Percentiles rank a stretch among this genome's conserved stretches.
Evolutionary conservation across 805 yeast genomes (phyloP).

Genomic region (Cyberlindnera petersonii): DNA sequence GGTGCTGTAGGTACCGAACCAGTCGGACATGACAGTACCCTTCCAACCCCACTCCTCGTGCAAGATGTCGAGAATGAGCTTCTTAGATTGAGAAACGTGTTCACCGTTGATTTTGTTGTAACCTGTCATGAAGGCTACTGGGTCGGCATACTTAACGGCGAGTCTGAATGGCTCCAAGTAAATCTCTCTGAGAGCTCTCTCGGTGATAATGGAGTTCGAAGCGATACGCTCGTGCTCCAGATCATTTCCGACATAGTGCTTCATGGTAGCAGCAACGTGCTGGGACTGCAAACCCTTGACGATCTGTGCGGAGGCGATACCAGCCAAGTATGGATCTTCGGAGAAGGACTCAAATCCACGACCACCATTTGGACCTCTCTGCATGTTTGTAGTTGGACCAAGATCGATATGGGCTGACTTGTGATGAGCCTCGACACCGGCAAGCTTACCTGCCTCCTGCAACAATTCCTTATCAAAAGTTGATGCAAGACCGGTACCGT

Average conservation of each 20-base stretch:
- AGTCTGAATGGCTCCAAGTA: constrained; percentile 58
- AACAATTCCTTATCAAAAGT: constrained; percentile 50
- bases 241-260: constrained; percentile 52
- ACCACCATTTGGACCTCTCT: constrained; percentile 57
- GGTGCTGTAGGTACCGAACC: constrained; percentile 54
- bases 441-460: constrained; percentile 43
- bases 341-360: constrained; percentile 58
- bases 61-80: constrained; percentile 41
- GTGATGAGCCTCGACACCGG: constrained; percentile 51
- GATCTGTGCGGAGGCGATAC: constrained; percentile 42
- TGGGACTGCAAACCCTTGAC: constrained; percentile 51
- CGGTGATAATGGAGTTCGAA: constrained; percentile 45
- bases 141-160: constrained; percentile 48
- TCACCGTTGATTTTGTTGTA: constrained; percentile 59
- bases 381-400: constrained; percentile 50
- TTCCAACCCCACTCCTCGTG: constrained; percentile 52
- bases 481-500: constrained; percentile 55
- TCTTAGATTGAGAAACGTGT: constrained; percentile 45
- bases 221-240: constrained; percentile 49
- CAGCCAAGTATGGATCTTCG: constrained; percentile 54
- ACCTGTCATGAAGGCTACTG: constrained; percentile 56
- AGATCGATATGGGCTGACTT: constrained; percentile 49
- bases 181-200: constrained; percentile 58
- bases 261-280: constrained; percentile 50
- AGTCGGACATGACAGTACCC: constrained; percentile 56